Percentiles rank a stretch among this genome's conserved stretches.
These are phyloP conservation scores for Venturiaceae sp. DNA, from an alignment of 2,329 filamentous ascomycete species.

Conservation along the genomic window DNA sequence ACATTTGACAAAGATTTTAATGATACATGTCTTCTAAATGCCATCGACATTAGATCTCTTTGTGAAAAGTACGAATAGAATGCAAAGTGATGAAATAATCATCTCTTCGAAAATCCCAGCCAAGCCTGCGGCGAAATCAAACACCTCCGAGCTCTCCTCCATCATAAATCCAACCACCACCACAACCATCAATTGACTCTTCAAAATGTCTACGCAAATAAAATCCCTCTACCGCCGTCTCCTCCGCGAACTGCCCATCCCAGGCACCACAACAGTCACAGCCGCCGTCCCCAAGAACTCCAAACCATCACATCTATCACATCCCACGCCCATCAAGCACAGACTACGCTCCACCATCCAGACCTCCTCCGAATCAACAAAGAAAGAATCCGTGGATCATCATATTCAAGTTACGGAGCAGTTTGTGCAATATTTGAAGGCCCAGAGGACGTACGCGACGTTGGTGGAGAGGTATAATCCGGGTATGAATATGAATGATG, in stretches of 20 bases:
- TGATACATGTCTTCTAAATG: too few relatives aligned
- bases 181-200: not conserved
- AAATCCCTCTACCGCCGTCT: slow-evolving; percentile 81
- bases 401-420: slow-evolving; percentile 56
- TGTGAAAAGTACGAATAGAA: not conserved
- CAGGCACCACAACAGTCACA: slow-evolving; percentile 25
- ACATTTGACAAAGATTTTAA: not conserved
- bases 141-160: not conserved
- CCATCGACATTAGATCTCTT: not conserved
- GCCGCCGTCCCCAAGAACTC: slow-evolving; percentile 35
- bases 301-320: slow-evolving; percentile 31
- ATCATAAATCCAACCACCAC: slow-evolving; percentile 23
- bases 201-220: slow-evolving; percentile 23
- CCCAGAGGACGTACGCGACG: slow-evolving; percentile 75
- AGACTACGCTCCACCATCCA: slow-evolving; percentile 58
- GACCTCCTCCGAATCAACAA: slow-evolving; percentile 10
- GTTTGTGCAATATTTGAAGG: slow-evolving; percentile 66
- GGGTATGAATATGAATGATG: slow-evolving; percentile 77
- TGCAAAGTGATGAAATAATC: not conserved
- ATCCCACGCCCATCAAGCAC: slow-evolving; percentile 59
- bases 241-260: slow-evolving; percentile 78
- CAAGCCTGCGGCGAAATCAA: not conserved
- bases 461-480: slow-evolving; percentile 90
- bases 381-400: not conserved
- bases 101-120: not conserved